Evolutionary conservation across 352 stramenopile species (phyloP).

Genomic region (Phytophthora hibernalis): DNA sequence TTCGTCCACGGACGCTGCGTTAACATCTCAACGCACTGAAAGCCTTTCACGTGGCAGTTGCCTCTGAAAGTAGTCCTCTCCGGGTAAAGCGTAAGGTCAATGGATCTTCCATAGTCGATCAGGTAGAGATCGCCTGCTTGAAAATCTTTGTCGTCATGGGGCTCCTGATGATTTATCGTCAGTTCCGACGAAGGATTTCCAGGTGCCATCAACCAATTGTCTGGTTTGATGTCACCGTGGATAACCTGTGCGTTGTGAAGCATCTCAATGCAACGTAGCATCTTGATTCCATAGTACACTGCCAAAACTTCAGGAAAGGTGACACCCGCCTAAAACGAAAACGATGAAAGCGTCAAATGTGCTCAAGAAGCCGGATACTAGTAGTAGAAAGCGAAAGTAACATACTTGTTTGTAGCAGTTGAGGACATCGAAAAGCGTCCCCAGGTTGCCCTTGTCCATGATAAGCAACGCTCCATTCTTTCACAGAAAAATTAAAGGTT

Average conservation of each 20-base stretch:
- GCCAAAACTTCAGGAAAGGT: constrained; percentile 74
- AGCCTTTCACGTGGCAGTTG: constrained; percentile 86
- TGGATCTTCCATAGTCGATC: constrained; percentile 88
- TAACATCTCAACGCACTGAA: constrained; percentile 88
- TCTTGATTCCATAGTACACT: constrained; percentile 83
- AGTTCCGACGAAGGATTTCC: constrained; percentile 29
- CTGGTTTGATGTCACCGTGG: constrained; percentile 88
- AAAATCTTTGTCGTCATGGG: constrained; percentile 21
- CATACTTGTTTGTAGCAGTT: constrained; percentile 82
- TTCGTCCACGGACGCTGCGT: constrained; percentile 74
- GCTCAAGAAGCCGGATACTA: neutral
- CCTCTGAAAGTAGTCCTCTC: constrained; percentile 64
- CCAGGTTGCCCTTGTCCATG: constrained; percentile 72
- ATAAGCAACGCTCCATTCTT: constrained; percentile 82
- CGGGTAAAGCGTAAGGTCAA: constrained; percentile 74
- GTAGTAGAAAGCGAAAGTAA: neutral
- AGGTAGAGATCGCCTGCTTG: constrained; percentile 63
- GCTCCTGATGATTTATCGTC: constrained; percentile 17
- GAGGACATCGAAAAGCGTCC: constrained; percentile 82
- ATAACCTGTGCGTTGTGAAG: constrained; percentile 72
- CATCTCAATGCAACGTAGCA: constrained; percentile 74
- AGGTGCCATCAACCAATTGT: constrained; percentile 83
- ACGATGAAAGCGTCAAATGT: neutral
- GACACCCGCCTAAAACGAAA: constrained; percentile 45
- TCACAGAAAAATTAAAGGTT: constrained; percentile 4